Conservation (phyloP, 768 basidiomycete species). For the Atractiella rhizophila region DNA sequence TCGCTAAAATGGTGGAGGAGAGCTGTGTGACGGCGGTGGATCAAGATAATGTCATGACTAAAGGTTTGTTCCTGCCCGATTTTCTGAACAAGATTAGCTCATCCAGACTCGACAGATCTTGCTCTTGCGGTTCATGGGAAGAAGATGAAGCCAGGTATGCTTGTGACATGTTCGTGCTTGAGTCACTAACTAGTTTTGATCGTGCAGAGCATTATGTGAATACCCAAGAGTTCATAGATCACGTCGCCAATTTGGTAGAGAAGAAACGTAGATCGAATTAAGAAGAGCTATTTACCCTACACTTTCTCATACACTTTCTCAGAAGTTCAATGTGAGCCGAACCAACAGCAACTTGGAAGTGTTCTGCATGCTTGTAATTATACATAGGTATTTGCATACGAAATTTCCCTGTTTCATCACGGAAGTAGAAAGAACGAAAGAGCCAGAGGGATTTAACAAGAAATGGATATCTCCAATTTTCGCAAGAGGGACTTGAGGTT, state of each 20-base stretch:
- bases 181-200: background rate
- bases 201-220: constrained; percentile 59
- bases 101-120: constrained; percentile 31
- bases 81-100: background rate
- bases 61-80: background rate
- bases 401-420: too few species aligned
- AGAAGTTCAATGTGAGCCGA: too few species aligned
- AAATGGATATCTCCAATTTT: constrained; percentile 24
- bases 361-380: too few species aligned
- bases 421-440: too few species aligned
- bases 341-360: too few species aligned
- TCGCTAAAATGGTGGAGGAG: constrained; percentile 54
- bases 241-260: too few species aligned
- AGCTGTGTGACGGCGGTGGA: constrained; percentile 35
- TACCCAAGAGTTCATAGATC: constrained; percentile 11
- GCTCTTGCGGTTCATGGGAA: constrained; percentile 83
- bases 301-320: too few species aligned
- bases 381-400: too few species aligned
- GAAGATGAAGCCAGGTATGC: constrained; percentile 18
- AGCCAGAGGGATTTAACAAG: too few species aligned
- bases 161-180: background rate
- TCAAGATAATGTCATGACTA: constrained; percentile 12
- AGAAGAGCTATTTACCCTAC: too few species aligned
- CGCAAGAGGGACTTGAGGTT: constrained; percentile 21
- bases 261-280: too few species aligned